phyloP scores from a whole-genome alignment of 139 green algal species.

The Microglena sp. region DNA sequence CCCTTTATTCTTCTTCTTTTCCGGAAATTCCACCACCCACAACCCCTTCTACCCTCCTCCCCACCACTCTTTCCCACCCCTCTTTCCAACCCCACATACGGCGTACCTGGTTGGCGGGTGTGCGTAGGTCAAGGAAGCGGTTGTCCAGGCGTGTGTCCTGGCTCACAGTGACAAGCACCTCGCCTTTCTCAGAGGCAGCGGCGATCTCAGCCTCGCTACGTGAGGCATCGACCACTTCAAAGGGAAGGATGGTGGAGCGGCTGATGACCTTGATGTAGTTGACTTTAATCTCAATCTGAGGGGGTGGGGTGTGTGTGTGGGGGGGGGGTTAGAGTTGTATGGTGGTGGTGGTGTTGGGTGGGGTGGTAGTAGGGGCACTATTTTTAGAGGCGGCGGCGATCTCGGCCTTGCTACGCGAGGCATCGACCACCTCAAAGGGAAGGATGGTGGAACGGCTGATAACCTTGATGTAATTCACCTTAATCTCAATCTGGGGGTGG shows the following conservation, averaged over 20 bases:
- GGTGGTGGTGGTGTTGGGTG: too few species aligned
- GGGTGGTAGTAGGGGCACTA: too few species aligned
- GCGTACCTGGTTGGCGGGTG: slow-evolving; percentile 93
- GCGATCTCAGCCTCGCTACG: slow-evolving; percentile 17
- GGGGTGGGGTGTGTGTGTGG: too few species aligned
- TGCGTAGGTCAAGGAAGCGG: slow-evolving; percentile 90
- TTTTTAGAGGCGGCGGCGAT: slow-evolving; percentile 1
- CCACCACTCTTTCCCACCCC: too few species aligned
- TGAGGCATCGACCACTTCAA: slow-evolving; percentile 73
- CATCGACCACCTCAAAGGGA: slow-evolving; percentile 80
- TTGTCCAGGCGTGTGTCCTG: slow-evolving; percentile 81
- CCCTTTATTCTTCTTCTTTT: too few species aligned
- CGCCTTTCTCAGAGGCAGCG: background rate
- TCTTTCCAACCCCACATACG: too few species aligned
- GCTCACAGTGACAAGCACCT: background rate
- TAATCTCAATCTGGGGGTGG: too few species aligned
- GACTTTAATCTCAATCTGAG: too few species aligned
- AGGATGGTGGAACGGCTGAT: slow-evolving; percentile 56
- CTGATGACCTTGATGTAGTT: slow-evolving; percentile 37
- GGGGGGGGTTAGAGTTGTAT: too few species aligned
- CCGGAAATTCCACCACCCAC: background rate
- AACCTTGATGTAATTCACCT: too few species aligned
- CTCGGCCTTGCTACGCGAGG: slow-evolving; percentile 29
- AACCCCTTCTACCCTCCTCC: too few species aligned
- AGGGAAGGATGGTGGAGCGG: slow-evolving; percentile 64